These are phyloP conservation scores for Populus hybrid DNA, from an alignment of 441 rosid genomes.

Conservation along the genomic window DNA sequence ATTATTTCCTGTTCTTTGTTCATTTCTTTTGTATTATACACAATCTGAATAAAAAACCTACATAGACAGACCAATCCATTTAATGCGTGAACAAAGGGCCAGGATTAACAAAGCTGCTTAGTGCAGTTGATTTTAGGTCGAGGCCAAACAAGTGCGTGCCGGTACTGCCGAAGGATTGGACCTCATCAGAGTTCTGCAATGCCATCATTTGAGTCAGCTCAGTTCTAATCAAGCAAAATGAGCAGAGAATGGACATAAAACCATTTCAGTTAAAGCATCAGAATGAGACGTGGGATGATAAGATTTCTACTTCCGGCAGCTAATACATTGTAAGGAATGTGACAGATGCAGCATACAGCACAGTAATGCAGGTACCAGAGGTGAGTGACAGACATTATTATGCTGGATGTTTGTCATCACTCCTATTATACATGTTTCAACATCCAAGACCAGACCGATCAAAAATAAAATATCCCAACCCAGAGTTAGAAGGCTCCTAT, in stretches of 20 bases:
- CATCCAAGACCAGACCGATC: slow-evolving; percentile 20
- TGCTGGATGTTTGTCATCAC: slow-evolving; percentile 26
- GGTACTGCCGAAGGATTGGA: background rate
- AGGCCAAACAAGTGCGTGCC: background rate
- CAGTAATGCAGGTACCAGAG: slow-evolving; percentile 5
- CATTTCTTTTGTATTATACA: background rate
- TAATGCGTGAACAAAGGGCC: background rate
- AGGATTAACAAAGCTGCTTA: no score
- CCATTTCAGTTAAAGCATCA: background rate
- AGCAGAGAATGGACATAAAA: background rate
- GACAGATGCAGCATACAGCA: background rate
- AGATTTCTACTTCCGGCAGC: background rate
- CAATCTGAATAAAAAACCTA: background rate
- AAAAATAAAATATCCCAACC: slow-evolving; percentile 32
- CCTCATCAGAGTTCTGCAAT: background rate
- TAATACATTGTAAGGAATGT: background rate
- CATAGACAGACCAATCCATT: background rate
- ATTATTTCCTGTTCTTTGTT: background rate
- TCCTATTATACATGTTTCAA: slow-evolving; percentile 35
- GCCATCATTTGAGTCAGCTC: background rate
- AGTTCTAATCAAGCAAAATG: no score
- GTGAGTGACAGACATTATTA: slow-evolving; percentile 24
- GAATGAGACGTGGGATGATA: no score
- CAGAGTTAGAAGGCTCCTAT: slow-evolving; percentile 19
- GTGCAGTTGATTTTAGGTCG: background rate